Evolutionary conservation across 2,329 filamentous ascomycete genomes (phyloP), one percentile per base, ranked within the genome.

Genomic region (Sporothrix globosa): DNA sequence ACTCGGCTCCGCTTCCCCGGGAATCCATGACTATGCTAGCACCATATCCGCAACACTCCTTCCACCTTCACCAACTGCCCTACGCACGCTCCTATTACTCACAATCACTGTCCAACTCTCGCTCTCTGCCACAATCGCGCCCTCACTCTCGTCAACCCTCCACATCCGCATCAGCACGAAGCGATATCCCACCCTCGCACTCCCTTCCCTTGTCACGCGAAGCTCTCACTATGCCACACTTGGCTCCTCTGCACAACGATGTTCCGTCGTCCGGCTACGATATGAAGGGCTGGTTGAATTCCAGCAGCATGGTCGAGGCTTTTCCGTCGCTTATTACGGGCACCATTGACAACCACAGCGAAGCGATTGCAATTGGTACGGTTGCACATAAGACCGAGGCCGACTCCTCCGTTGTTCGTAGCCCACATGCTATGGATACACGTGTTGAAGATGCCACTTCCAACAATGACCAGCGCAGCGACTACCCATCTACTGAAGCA

Each of bases 391-490:
- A 27, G 34, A 24, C 27, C 39, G 21, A 21, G 9, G n/a, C 21
- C 10, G n/a, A 27, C 30, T 4, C 30, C 5, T 58, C 17, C 11
- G 30, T 21, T 58, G 30, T 19, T n/a, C 17, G 30, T 21, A 19
- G n/a, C 30, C 10, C 34, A 13, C 19, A 19, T 46, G 21, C 58
- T 24, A 17, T 54, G 24, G 70, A 74, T 11, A 66, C 41, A 6
- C 66, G 71, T 3, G 69, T 71, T 6, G 69, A 75, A 34, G 72
- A 19, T 21, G 73, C 74, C 70, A 67, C 74, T 14, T 63, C 70
- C 50, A 69, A 41, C 34, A 67, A 63, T 14, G 71, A 63, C 30
- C 72, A 74, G 24, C 24, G 44, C 5, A 48, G 21, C 44, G 44
- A 50, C 7, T 13, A 39, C 39, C 39, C 58, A 9, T 27, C 58